A percentile compares a stretch with the other conserved stretches of the same genome.
phyloP scores from a whole-genome alignment of 306 rosid species.

The Chamaecrista fasciculata region DNA sequence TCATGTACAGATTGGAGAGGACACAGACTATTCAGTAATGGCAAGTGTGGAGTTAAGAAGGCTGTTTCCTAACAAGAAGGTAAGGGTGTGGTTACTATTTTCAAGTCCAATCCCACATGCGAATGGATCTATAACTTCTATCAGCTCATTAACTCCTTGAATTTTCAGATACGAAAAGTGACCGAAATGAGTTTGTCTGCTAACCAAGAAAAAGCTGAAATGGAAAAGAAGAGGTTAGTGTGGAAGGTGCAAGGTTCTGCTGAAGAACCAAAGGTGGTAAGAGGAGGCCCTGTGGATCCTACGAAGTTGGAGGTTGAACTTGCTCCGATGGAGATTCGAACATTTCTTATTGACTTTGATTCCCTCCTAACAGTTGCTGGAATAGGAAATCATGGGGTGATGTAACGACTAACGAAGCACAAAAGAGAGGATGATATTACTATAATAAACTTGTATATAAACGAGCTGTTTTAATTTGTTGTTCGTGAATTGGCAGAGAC shows the following conservation, averaged over 20 bases:
- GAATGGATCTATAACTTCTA: background rate
- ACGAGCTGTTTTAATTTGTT: no score
- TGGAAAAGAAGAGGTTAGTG: constrained; percentile 63
- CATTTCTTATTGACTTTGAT: constrained; percentile 46
- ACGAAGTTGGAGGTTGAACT: constrained; percentile 66
- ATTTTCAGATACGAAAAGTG: constrained; percentile 59
- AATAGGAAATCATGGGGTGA: constrained; percentile 26
- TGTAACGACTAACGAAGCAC: constrained; percentile 12
- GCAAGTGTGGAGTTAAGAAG: constrained; percentile 72
- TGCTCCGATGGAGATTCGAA: constrained; percentile 83
- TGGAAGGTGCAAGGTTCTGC: constrained; percentile 70
- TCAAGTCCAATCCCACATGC: background rate
- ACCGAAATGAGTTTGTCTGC: constrained; percentile 79
- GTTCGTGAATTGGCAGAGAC: no score
- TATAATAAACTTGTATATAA: no score
- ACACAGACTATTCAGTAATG: constrained; percentile 60
- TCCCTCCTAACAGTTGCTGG: constrained; percentile 31
- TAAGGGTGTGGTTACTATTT: constrained; percentile 28
- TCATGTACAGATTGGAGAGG: constrained; percentile 63
- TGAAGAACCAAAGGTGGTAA: constrained; percentile 52
- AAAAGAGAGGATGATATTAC: constrained; percentile 4
- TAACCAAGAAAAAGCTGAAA: constrained; percentile 78
- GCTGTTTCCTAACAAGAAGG: constrained; percentile 73
- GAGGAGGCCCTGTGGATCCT: constrained; percentile 75
- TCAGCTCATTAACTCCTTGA: constrained; percentile 12